Evolutionary conservation across 73 alveolate species (phyloP).

Genomic region (Paramecium bursaria): DNA sequence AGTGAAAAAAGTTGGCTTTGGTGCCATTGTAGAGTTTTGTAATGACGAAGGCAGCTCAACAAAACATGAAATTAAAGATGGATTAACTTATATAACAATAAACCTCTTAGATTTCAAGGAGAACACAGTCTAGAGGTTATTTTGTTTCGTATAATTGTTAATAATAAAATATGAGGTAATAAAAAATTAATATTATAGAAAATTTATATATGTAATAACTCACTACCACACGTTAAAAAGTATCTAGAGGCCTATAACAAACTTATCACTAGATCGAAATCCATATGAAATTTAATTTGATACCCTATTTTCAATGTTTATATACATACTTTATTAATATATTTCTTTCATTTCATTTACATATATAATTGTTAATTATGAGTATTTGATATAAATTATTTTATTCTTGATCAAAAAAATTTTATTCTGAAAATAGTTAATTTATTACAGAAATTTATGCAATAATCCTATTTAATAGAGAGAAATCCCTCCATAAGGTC

Average conservation of each 20-base stretch:
- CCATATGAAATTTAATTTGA: too few relatives aligned
- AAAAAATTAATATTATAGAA: neutral
- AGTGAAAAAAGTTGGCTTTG: too few relatives aligned
- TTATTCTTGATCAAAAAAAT: too few relatives aligned
- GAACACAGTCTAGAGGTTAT: neutral
- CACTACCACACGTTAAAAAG: constrained; percentile 17
- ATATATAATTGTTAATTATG: too few relatives aligned
- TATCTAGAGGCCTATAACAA: neutral
- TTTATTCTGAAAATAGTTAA: too few relatives aligned
- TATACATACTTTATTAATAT: too few relatives aligned
- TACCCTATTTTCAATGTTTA: neutral
- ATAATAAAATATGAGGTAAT: constrained; percentile 19
- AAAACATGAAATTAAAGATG: too few relatives aligned
- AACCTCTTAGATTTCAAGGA: neutral
- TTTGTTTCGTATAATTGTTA: neutral
- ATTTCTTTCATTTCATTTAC: too few relatives aligned
- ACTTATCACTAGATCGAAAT: neutral
- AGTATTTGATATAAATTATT: too few relatives aligned
- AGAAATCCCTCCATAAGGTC: constrained; percentile 16
- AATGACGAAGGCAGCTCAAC: too few relatives aligned
- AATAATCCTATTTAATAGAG: constrained; percentile 2
- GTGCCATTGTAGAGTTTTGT: too few relatives aligned
- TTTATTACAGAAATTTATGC: neutral
- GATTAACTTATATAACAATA: neutral
- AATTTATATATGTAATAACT: constrained; percentile 34